phyloP scores from a whole-genome alignment of 371 early-diverging fungal genomes.

The Mortierella polycephala region DNA sequence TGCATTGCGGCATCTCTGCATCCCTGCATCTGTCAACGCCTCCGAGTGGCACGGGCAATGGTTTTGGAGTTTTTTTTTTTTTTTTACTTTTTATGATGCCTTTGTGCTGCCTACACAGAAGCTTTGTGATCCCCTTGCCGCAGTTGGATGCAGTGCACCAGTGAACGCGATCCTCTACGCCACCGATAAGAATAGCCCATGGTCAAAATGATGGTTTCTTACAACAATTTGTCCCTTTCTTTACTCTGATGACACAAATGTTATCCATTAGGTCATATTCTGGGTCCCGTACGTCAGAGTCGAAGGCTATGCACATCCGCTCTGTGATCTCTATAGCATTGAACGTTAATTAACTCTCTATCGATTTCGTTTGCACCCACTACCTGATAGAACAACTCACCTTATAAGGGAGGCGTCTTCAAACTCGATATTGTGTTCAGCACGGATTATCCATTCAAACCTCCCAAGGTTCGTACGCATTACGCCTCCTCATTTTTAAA shows the following conservation, averaged over 20 bases:
- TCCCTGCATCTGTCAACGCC: background rate
- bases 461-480: conserved; percentile 73
- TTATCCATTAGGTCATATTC: conserved; percentile 20
- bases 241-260: background rate
- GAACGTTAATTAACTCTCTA: background rate
- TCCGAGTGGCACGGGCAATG: conserved; percentile 5
- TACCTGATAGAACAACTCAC: conserved; percentile 51
- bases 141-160: too few relatives aligned
- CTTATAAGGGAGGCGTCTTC: conserved; percentile 91
- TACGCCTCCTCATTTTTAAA: background rate
- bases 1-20: too few relatives aligned
- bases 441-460: conserved; percentile 93
- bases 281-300: conserved; percentile 35
- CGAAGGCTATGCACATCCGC: background rate
- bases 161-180: too few relatives aligned
- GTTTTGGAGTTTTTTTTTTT: background rate
- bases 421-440: conserved; percentile 83
- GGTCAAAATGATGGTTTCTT: too few relatives aligned
- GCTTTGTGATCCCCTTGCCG: too few relatives aligned
- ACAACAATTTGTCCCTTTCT: background rate
- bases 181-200: too few relatives aligned
- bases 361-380: background rate
- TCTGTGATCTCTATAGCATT: too few relatives aligned
- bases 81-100: background rate
- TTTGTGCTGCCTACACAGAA: too few relatives aligned